These are phyloP conservation scores for Rubia peregrina DNA, from an alignment of 305 asterid species.

Conservation along the genomic window DNA sequence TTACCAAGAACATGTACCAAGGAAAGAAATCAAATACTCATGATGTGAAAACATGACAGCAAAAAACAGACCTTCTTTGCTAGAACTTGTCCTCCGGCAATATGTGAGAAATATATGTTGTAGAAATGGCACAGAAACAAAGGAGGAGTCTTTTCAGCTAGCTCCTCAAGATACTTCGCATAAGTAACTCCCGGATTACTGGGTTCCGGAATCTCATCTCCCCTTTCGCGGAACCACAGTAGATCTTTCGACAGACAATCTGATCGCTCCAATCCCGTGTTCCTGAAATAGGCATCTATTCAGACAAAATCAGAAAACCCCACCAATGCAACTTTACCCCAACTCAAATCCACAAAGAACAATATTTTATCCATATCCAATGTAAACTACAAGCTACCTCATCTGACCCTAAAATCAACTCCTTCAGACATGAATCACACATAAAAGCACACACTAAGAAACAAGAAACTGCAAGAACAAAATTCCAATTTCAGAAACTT, in stretches of 20 bases:
- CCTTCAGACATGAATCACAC: background rate
- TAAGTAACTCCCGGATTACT: slow-evolving; percentile 67
- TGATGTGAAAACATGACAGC: slow-evolving; percentile 9
- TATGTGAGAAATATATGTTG: slow-evolving; percentile 85
- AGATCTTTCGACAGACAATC: slow-evolving; percentile 52
- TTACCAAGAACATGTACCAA: background rate
- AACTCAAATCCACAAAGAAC: background rate
- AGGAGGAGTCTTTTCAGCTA: slow-evolving; percentile 68
- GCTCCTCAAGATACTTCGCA: slow-evolving; percentile 56
- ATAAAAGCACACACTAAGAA: background rate
- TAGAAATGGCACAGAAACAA: slow-evolving; percentile 75
- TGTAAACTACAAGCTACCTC: background rate
- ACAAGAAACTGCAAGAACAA: background rate
- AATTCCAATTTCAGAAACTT: background rate
- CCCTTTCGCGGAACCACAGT: slow-evolving; percentile 57
- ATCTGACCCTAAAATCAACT: background rate
- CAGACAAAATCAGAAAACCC: slow-evolving; percentile 17
- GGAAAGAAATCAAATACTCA: background rate
- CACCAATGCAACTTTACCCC: background rate
- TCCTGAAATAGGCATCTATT: slow-evolving; percentile 84
- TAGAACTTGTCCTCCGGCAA: slow-evolving; percentile 84
- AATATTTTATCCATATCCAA: background rate
- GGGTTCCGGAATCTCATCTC: slow-evolving; percentile 58
- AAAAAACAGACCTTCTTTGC: slow-evolving; percentile 56
- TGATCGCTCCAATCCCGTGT: slow-evolving; percentile 81